Conservation (phyloP, 2,329 filamentous ascomycete species). For the Aureobasidium sp. region DNA sequence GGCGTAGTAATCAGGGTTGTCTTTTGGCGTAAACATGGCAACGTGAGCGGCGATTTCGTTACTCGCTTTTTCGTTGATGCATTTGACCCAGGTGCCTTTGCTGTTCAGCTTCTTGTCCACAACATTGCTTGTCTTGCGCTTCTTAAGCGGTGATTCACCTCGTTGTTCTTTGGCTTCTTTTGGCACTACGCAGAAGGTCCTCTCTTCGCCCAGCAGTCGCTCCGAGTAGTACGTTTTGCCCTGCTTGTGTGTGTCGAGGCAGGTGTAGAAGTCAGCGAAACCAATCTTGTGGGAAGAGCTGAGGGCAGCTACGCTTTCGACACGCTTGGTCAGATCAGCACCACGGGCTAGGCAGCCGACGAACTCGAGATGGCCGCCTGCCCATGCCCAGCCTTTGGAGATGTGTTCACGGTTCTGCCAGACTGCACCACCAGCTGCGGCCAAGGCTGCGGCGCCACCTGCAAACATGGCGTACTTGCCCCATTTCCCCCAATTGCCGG, state of each 20-base stretch:
- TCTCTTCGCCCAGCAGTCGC: conserved; percentile 56
- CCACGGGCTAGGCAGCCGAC: conserved; percentile 80
- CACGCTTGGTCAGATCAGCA: conserved; percentile 68
- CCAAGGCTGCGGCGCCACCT: conserved; percentile 69
- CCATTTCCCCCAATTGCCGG: conserved; percentile 61
- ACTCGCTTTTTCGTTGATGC: conserved; percentile 68
- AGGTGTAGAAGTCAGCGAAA: conserved; percentile 81
- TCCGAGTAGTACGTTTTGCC: conserved; percentile 43
- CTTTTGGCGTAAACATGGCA: conserved; percentile 62
- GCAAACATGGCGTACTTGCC: conserved; percentile 79
- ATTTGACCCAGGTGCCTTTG: conserved; percentile 52
- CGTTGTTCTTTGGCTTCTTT: conserved; percentile 33
- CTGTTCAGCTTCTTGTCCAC: conserved; percentile 22
- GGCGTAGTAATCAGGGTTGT: conserved; percentile 63
- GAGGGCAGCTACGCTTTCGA: conserved; percentile 58
- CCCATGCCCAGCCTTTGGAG: conserved; percentile 68
- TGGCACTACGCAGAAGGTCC: conserved; percentile 85
- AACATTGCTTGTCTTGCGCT: conserved; percentile 19
- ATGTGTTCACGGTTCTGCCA: conserved; percentile 80
- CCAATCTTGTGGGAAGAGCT: conserved; percentile 59
- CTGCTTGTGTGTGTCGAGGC: conserved; percentile 56
- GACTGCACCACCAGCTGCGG: conserved; percentile 74
- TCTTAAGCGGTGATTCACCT: conserved; percentile 17
- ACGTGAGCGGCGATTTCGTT: conserved; percentile 80
- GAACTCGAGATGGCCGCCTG: conserved; percentile 84